Conservation (phyloP, 2,329 filamentous ascomycete genomes). For the Colletotrichum echinochloae region DNA sequence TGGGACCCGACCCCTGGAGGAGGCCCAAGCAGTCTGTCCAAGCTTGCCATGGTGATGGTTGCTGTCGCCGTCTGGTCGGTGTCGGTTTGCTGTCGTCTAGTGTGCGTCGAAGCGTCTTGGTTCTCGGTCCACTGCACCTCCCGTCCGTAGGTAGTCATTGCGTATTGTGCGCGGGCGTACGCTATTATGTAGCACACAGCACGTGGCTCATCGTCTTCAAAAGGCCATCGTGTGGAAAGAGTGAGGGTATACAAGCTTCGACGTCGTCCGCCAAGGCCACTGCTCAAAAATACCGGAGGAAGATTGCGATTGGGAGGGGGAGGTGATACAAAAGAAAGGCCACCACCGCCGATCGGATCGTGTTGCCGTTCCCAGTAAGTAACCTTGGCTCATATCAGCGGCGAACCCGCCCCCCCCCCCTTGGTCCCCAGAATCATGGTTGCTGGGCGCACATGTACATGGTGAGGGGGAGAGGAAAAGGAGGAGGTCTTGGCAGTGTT, state of each 20-base stretch:
- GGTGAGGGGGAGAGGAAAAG: neutral
- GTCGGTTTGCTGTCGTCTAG: conserved; percentile 31
- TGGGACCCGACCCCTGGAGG: conserved; percentile 30
- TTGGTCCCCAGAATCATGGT: conserved; percentile 18
- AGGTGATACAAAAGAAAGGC: neutral
- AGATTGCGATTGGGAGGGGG: neutral
- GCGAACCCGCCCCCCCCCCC: conserved; percentile 13
- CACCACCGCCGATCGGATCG: conserved; percentile 25
- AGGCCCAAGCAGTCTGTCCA: conserved; percentile 38
- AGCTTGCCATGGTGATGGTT: conserved; percentile 40
- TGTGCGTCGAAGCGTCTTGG: conserved; percentile 23
- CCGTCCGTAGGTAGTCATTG: conserved; percentile 14
- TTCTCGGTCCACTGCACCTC: conserved; percentile 12
- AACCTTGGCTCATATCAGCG: conserved; percentile 31
- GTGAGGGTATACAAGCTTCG: neutral
- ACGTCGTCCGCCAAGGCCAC: neutral
- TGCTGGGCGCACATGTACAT: neutral
- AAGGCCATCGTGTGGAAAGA: neutral
- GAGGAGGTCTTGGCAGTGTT: conserved; percentile 32
- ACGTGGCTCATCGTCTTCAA: neutral
- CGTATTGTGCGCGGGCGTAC: neutral
- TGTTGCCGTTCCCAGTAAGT: conserved; percentile 11
- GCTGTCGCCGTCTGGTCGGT: conserved; percentile 28
- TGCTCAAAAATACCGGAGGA: neutral
- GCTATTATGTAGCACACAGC: too few relatives aligned